Evolutionary conservation across 139 green algal species (phyloP).

Genomic region (Desmodesmus armatus): DNA sequence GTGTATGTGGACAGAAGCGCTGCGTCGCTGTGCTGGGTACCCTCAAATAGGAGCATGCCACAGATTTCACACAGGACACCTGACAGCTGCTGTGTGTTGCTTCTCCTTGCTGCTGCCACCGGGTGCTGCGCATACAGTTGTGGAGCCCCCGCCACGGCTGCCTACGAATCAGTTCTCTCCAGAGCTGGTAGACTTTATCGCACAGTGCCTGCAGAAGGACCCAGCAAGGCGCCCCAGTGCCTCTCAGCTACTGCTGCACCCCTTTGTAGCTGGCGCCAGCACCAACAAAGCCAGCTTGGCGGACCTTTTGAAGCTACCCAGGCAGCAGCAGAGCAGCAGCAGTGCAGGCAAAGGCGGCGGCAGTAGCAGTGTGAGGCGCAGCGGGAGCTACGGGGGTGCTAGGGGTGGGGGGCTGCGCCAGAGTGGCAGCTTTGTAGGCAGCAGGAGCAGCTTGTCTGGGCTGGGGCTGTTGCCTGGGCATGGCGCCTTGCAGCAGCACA

Average conservation of each 20-base stretch:
- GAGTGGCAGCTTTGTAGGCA: background rate
- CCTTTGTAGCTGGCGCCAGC: too few species aligned
- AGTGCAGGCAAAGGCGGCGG: conserved; percentile 1
- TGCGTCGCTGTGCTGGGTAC: too few species aligned
- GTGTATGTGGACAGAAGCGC: too few species aligned
- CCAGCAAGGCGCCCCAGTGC: conserved; percentile 72
- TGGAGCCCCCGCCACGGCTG: conserved; percentile 53
- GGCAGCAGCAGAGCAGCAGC: background rate
- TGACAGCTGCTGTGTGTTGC: conserved; percentile 46
- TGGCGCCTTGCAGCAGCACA: too few species aligned
- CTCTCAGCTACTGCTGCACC: conserved; percentile 79
- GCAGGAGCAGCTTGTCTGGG: background rate
- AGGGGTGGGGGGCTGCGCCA: background rate
- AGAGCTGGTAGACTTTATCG: conserved; percentile 88
- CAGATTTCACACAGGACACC: background rate
- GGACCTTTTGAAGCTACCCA: conserved; percentile 26
- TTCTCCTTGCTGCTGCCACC: conserved; percentile 1
- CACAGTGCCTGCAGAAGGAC: conserved; percentile 75
- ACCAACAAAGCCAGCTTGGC: background rate
- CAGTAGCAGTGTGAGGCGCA: background rate
- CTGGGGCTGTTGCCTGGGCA: too few species aligned
- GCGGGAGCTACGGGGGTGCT: background rate
- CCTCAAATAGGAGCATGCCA: too few species aligned
- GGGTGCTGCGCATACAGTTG: conserved; percentile 22
- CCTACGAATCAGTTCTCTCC: conserved; percentile 66